Evolutionary conservation across 1,284 basidiomycete genomes (phyloP).

Genomic region (Trichosporon ovoides): DNA sequence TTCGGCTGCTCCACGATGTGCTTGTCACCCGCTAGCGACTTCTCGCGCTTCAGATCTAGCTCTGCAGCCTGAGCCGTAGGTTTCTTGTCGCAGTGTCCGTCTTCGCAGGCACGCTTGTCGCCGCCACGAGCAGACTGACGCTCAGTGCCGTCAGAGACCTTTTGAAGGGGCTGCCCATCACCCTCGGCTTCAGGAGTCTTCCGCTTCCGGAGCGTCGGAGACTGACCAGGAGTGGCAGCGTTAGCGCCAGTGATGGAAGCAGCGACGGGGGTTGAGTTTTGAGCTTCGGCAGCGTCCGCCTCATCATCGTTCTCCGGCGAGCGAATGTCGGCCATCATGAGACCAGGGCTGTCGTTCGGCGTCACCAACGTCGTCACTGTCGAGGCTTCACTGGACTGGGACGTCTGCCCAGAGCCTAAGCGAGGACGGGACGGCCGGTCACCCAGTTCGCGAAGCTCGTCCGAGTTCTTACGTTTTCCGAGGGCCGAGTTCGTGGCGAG

Average conservation of each 20-base stretch:
- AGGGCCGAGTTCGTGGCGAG: not conserved
- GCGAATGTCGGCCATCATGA: slow-evolving; percentile 12
- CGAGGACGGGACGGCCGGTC: slow-evolving; percentile 12
- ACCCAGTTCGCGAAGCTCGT: not conserved
- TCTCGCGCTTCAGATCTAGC: not conserved
- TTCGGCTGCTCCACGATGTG: too few relatives aligned
- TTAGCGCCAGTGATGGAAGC: not conserved
- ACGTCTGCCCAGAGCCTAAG: slow-evolving; percentile 14
- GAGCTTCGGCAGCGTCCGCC: not conserved
- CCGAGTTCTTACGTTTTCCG: slow-evolving; percentile 15
- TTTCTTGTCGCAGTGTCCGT: not conserved
- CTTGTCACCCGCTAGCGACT: too few relatives aligned
- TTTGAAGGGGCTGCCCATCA: not conserved
- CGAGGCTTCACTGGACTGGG: slow-evolving; percentile 13
- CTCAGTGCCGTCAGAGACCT: not conserved
- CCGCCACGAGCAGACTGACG: not conserved
- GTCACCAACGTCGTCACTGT: slow-evolving; percentile 13
- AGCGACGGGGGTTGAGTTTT: slow-evolving; percentile 6
- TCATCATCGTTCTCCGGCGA: slow-evolving; percentile 8
- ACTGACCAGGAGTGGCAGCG: slow-evolving; percentile 1
- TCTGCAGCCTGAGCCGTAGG: not conserved
- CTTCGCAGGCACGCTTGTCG: not conserved
- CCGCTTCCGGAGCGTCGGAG: slow-evolving; percentile 18
- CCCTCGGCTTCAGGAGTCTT: slow-evolving; percentile 15
- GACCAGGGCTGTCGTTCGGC: slow-evolving; percentile 17